Percentiles rank a stretch among this genome's conserved stretches.
Evolutionary conservation across 805 yeast genomes (phyloP).

Genomic region (Suhomyces faveliae): DNA sequence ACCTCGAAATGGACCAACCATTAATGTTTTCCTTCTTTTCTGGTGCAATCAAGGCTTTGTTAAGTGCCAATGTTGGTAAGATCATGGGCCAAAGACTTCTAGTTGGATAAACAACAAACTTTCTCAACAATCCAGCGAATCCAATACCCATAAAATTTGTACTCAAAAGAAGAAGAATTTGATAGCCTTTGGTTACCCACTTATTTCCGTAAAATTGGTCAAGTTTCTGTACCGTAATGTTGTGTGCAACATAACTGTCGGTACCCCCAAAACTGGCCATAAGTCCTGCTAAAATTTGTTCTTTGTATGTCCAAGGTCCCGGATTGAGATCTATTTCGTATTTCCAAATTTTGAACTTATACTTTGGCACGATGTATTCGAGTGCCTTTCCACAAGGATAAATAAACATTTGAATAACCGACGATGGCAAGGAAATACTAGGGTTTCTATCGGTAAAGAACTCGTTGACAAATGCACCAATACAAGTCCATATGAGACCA

Average conservation of each 20-base stretch:
- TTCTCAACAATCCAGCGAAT: constrained; percentile 17
- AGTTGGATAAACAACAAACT: constrained; percentile 16
- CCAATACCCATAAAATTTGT: constrained; percentile 21
- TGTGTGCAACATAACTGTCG: constrained; percentile 20
- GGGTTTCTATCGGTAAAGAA: constrained; percentile 57
- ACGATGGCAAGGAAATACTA: constrained; percentile 39
- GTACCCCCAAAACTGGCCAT: constrained; percentile 35
- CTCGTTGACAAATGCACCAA: constrained; percentile 55
- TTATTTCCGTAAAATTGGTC: constrained; percentile 24
- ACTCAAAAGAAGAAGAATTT: constrained; percentile 13
- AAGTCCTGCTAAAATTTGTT: constrained; percentile 61
- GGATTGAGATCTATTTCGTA: constrained; percentile 42
- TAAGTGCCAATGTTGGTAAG: constrained; percentile 46
- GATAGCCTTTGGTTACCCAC: constrained; percentile 21
- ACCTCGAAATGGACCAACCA: constrained; percentile 27
- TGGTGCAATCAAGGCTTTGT: constrained; percentile 42
- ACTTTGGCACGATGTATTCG: constrained; percentile 38
- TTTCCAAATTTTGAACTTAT: constrained; percentile 13
- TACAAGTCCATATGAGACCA: constrained; percentile 53
- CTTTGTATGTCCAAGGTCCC: constrained; percentile 64
- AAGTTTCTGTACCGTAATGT: constrained; percentile 22
- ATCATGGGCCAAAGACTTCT: constrained; percentile 19
- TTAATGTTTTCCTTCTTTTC: constrained; percentile 22
- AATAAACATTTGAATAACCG: constrained; percentile 47
- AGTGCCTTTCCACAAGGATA: constrained; percentile 44